A percentile compares a stretch with the other conserved stretches of the same genome.
phyloP scores from a whole-genome alignment of 2,329 filamentous ascomycete genomes.

The Colletotrichum sp. region DNA sequence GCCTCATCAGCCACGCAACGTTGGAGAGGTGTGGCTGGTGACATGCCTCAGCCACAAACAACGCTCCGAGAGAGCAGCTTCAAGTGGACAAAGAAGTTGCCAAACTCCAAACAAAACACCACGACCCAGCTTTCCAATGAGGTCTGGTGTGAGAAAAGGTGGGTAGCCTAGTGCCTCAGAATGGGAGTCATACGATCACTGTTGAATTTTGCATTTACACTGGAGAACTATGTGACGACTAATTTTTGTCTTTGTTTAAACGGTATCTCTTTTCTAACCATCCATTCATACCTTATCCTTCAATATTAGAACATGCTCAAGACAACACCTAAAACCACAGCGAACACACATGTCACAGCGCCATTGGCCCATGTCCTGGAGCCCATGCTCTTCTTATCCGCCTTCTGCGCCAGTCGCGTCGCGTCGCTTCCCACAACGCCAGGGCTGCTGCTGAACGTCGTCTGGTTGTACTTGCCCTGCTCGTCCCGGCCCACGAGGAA shows the following conservation, averaged over 20 bases:
- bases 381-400: not conserved
- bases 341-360: not conserved
- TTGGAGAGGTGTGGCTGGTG: not conserved
- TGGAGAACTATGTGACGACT: not conserved
- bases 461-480: slow-evolving; percentile 39
- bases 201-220: not conserved
- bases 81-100: not conserved
- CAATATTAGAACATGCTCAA: not conserved
- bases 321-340: not conserved
- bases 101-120: not conserved
- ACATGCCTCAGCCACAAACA: slow-evolving; percentile 6
- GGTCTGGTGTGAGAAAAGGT: not conserved
- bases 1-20: not conserved
- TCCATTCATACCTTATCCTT: not conserved
- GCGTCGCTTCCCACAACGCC: slow-evolving; percentile 13
- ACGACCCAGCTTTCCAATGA: not conserved
- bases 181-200: not conserved
- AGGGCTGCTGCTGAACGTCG: slow-evolving; percentile 37
- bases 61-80: not conserved
- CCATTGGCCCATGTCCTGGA: not conserved
- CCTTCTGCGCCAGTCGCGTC: not conserved
- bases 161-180: not conserved
- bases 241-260: not conserved
- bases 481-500: slow-evolving; percentile 48
- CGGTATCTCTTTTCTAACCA: not conserved